Evolutionary conservation across 106 monocot species (phyloP).

Genomic region (Xerophyta viscosa): DNA sequence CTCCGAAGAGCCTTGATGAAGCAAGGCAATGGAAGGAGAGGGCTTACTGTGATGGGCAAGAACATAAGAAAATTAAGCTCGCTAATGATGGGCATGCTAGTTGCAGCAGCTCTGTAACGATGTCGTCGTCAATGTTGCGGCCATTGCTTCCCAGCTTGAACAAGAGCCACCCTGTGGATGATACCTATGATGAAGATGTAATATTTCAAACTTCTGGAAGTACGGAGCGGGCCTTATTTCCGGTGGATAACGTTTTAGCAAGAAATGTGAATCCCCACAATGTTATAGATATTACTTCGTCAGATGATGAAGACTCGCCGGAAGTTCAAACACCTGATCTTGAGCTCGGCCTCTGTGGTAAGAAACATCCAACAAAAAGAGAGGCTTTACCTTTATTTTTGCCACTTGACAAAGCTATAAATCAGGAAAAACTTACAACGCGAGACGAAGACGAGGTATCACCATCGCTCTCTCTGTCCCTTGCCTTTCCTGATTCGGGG

Average conservation of each 20-base stretch:
- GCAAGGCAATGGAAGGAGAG: slow-evolving; percentile 1
- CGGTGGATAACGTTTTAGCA: slow-evolving; percentile 12
- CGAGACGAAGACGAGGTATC: slow-evolving; percentile 24
- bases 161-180: slow-evolving; percentile 5
- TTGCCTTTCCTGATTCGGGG: slow-evolving; percentile 31
- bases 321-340: slow-evolving; percentile 31
- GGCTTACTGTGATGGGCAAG: slow-evolving; percentile 13
- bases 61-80: slow-evolving; percentile 25
- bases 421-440: not conserved
- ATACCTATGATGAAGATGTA: not conserved
- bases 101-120: not conserved
- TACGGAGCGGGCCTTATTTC: slow-evolving; percentile 26
- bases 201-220: slow-evolving; percentile 3
- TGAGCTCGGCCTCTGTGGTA: slow-evolving; percentile 47
- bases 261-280: slow-evolving; percentile 2
- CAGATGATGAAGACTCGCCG: slow-evolving; percentile 27
- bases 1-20: slow-evolving; percentile 6
- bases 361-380: slow-evolving; percentile 12
- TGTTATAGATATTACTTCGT: slow-evolving; percentile 22
- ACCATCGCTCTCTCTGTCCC: slow-evolving; percentile 57
- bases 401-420: slow-evolving; percentile 2
- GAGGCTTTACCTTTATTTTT: slow-evolving; percentile 11
- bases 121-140: slow-evolving; percentile 29
- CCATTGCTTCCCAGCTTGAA: slow-evolving; percentile 15
- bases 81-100: slow-evolving; percentile 6